Percentiles rank a stretch among this genome's conserved stretches.
phyloP scores from a whole-genome alignment of 257 asterid genomes.

The Solanum raphanifolium region DNA sequence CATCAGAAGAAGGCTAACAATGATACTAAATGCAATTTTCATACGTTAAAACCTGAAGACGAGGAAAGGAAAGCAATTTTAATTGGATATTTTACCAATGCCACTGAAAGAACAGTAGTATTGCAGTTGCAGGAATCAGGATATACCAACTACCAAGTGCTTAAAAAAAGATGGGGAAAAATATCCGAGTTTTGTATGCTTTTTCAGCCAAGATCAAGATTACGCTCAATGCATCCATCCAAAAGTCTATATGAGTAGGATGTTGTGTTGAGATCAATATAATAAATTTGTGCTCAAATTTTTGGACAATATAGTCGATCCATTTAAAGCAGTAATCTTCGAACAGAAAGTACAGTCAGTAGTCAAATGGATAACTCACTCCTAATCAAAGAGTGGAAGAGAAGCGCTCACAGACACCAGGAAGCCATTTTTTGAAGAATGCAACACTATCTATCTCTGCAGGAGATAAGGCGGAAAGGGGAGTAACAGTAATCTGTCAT shows the following conservation, averaged over 20 bases:
- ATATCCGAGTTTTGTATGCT: not conserved
- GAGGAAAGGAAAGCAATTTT: not conserved
- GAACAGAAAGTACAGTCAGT: not conserved
- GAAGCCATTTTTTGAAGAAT: conserved; percentile 58
- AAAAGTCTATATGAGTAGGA: not conserved
- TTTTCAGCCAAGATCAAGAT: no score
- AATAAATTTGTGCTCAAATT: not conserved
- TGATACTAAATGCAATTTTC: not conserved
- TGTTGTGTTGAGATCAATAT: not conserved
- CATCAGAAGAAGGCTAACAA: not conserved
- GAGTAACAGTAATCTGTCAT: conserved; percentile 66
- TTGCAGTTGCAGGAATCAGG: not conserved
- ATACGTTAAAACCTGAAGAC: not conserved
- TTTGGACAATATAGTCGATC: not conserved
- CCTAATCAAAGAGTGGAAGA: not conserved
- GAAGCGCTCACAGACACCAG: conserved; percentile 16
- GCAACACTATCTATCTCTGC: conserved; percentile 46
- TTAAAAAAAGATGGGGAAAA: not conserved
- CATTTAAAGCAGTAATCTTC: not conserved
- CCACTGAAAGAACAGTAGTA: not conserved
- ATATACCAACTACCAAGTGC: not conserved
- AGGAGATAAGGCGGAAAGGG: conserved; percentile 61
- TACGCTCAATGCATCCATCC: not conserved
- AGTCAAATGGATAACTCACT: not conserved
- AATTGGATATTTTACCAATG: not conserved